These are phyloP conservation scores for Aspergillus brunneoviolaceus DNA, from an alignment of 2,329 filamentous ascomycete genomes.

Conservation along the genomic window DNA sequence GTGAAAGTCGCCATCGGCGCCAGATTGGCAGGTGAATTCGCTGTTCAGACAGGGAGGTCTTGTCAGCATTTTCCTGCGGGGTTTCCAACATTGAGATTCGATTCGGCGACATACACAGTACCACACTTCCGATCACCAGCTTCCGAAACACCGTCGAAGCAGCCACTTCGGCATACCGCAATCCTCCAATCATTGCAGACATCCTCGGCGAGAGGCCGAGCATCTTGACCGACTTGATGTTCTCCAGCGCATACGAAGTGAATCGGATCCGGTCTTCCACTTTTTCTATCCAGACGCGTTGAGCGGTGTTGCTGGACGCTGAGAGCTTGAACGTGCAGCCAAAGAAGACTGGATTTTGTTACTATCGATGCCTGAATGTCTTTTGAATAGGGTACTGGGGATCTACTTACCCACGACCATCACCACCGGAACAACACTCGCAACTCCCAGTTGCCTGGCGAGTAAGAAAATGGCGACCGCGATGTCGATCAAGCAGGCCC, in stretches of 20 bases:
- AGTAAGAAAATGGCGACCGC: slow-evolving; percentile 38
- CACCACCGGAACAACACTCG: slow-evolving; percentile 34
- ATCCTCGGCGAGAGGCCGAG: slow-evolving; percentile 40
- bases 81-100: neutral
- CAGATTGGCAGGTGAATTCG: slow-evolving; percentile 20
- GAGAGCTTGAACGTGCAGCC: slow-evolving; percentile 11
- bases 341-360: slow-evolving; percentile 4
- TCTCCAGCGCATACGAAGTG: slow-evolving; percentile 41
- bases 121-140: slow-evolving; percentile 12
- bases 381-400: too few species aligned
- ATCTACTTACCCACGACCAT: slow-evolving; percentile 28
- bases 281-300: slow-evolving; percentile 43
- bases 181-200: slow-evolving; percentile 20
- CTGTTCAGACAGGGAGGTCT: neutral
- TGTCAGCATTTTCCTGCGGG: too few species aligned
- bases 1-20: slow-evolving; percentile 34
- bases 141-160: slow-evolving; percentile 17
- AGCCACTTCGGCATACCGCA: slow-evolving; percentile 21
- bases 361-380: too few species aligned
- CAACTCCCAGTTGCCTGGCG: slow-evolving; percentile 31
- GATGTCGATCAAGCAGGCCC: slow-evolving; percentile 40
- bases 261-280: slow-evolving; percentile 43
- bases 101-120: slow-evolving; percentile 13
- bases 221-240: slow-evolving; percentile 48
- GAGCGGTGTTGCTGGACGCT: slow-evolving; percentile 13